These are phyloP conservation scores for Crucihimalaya himalaica DNA, from an alignment of 345 rosid genomes.

Conservation along the genomic window DNA sequence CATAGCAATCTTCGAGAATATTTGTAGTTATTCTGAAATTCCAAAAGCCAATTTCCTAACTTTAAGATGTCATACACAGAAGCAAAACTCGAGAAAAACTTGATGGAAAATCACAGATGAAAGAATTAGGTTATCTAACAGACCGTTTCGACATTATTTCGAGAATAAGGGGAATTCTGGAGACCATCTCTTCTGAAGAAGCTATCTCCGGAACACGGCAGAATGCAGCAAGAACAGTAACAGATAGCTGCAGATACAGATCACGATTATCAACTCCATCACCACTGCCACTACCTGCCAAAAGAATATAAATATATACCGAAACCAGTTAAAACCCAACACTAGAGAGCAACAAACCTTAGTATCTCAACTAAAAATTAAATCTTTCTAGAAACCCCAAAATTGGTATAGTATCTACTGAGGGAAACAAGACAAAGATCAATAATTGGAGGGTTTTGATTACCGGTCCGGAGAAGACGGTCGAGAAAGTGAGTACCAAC, in stretches of 20 bases:
- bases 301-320: too few relatives aligned
- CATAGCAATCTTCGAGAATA: conserved; percentile 72
- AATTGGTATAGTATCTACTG: not conserved
- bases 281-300: conserved; percentile 46
- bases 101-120: not conserved
- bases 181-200: conserved; percentile 69
- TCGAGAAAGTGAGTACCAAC: conserved; percentile 69
- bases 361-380: not conserved
- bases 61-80: not conserved
- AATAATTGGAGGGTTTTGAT: not conserved
- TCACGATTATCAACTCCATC: conserved; percentile 59
- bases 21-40: conserved; percentile 47
- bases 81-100: not conserved
- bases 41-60: conserved; percentile 24
- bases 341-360: not conserved
- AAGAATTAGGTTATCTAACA: conserved; percentile 24
- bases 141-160: conserved; percentile 59
- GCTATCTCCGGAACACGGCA: conserved; percentile 78
- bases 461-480: conserved; percentile 80
- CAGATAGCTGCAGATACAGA: conserved; percentile 71
- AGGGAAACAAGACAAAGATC: not conserved
- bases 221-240: conserved; percentile 76
- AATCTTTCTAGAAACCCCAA: not conserved
- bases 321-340: conserved; percentile 12
- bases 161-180: conserved; percentile 63